Evolutionary conservation across 2,329 filamentous ascomycete species (phyloP).

Genomic region (Aspergillus pseudotamarii): DNA sequence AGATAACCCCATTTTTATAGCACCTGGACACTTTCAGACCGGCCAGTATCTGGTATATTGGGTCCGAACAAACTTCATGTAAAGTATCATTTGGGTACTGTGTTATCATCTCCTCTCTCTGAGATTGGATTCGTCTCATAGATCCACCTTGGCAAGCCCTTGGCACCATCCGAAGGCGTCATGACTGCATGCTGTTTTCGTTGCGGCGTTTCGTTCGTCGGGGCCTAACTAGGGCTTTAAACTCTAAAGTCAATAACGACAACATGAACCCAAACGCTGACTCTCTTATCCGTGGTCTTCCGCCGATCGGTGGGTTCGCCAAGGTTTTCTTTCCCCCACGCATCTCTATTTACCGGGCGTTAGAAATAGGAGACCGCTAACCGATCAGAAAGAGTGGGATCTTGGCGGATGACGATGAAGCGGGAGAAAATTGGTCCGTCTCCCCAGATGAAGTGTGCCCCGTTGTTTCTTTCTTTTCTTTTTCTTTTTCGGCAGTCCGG

Average conservation of each 20-base stretch:
- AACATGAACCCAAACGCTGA: slow-evolving; percentile 8
- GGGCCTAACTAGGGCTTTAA: not conserved
- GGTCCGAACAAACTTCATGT: not conserved
- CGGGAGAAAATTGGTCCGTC: not conserved
- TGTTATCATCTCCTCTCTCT: slow-evolving; percentile 1
- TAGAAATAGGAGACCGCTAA: slow-evolving; percentile 3
- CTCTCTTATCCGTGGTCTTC: not conserved
- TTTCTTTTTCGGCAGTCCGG: not conserved
- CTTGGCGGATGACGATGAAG: not conserved
- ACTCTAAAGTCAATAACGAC: slow-evolving; percentile 10
- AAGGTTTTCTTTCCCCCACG: slow-evolving; percentile 4
- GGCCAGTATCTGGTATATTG: slow-evolving; percentile 4
- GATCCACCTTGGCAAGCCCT: slow-evolving; percentile 7
- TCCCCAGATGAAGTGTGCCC: not conserved
- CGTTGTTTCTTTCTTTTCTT: not conserved
- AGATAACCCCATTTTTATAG: not conserved
- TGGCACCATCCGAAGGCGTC: slow-evolving; percentile 11
- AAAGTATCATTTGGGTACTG: slow-evolving; percentile 10
- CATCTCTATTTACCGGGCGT: not conserved
- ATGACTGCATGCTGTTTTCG: slow-evolving; percentile 11
- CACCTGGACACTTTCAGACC: not conserved
- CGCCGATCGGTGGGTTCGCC: slow-evolving; percentile 16
- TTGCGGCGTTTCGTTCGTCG: slow-evolving; percentile 1
- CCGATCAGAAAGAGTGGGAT: not conserved
- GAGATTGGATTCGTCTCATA: slow-evolving; percentile 18